A percentile compares a stretch with the other conserved stretches of the same genome.
These are phyloP conservation scores for Rhynchosporium graminicola DNA, from an alignment of 2,329 filamentous ascomycete genomes.

Conservation along the genomic window DNA sequence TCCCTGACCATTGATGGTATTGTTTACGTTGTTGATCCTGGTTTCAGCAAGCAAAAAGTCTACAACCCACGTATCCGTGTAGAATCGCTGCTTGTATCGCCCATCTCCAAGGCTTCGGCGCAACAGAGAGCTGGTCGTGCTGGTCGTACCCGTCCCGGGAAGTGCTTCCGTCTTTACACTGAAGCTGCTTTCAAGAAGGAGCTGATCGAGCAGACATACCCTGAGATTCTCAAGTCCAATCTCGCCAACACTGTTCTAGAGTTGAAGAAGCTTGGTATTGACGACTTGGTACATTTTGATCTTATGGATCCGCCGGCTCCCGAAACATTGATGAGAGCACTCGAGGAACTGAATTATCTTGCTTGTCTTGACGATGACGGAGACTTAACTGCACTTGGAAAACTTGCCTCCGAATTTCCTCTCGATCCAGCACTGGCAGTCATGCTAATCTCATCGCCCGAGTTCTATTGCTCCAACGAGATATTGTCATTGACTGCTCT, in stretches of 20 bases:
- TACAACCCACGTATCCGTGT: constrained; percentile 97
- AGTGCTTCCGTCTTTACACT: constrained; percentile 96
- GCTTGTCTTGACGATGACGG: constrained; percentile 96
- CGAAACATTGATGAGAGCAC: constrained; percentile 95
- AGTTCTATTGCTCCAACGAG: constrained; percentile 99
- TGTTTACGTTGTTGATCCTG: constrained; percentile 98
- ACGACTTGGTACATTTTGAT: constrained; percentile 97
- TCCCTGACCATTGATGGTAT: constrained; percentile 98
- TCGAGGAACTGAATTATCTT: constrained; percentile 97
- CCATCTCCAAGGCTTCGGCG: constrained; percentile 96
- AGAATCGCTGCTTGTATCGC: constrained; percentile 94
- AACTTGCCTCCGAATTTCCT: constrained; percentile 90
- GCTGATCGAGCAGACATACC: constrained; percentile 94
- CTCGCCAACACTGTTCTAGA: constrained; percentile 93
- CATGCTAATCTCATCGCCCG: constrained; percentile 95
- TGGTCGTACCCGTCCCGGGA: constrained; percentile 95
- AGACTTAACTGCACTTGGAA: constrained; percentile 82
- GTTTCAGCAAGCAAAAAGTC: constrained; percentile 99
- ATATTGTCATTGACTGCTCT: constrained; percentile 93
- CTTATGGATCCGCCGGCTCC: constrained; percentile 98
- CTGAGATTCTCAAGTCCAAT: constrained; percentile 93
- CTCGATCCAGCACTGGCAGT: constrained; percentile 92
- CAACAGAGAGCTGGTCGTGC: constrained; percentile 98
- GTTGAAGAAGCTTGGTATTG: constrained; percentile 93
- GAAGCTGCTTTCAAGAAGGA: constrained; percentile 97